Base-by-base conservation (phyloP, 73 alveolate genomes). In the Uronychia setigera region DNA sequence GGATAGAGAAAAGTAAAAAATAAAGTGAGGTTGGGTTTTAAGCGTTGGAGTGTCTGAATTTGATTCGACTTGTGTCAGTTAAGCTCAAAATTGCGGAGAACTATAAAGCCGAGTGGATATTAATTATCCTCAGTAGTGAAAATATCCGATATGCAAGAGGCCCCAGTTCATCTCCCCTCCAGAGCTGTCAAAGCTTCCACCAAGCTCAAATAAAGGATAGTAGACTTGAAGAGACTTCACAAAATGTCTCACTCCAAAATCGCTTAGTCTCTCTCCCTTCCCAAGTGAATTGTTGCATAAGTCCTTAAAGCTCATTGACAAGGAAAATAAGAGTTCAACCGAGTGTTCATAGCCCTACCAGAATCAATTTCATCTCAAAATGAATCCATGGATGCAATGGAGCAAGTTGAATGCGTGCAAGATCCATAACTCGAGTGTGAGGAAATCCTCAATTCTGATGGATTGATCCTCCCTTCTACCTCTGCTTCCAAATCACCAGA, bases 41-140 rank as follows among this genome's bases (percentile, higher is more conserved):
- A n/a, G n/a, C n/a, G n/a, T n/a, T n/a, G n/a, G n/a, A n/a, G n/a
- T n/a, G n/a, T n/a, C 67, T 46, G 5, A 46, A 46, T 46, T 46
- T 46, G 67, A 46, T 46, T 46, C 67, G 67, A 46, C 67, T 19
- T 5, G 67, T 46, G 67, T 46, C 67, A 11, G 67, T 46, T 46
- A 46, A 46, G 67, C 67, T 46, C 67, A 46, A 46, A 46, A 46
- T 46, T 46, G 67, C 67, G 67, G 67, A 46, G 67, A 46, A 11
- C 67, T 46, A 46, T 11, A 11, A 5, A 19, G 19, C 5, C 19
- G 67, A 46, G 67, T 19, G 67, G 67, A 46, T 46, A 46, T 46
- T 46, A 46, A 46, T 46, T 11, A 46, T 46, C 67, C 67, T 46
- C 5, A 46, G 67, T 46, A 46, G 67, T 11, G 67, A 46, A 46